These are phyloP conservation scores for Cercospora sp. DNA, from an alignment of 2,329 filamentous ascomycete species.

Conservation along the genomic window DNA sequence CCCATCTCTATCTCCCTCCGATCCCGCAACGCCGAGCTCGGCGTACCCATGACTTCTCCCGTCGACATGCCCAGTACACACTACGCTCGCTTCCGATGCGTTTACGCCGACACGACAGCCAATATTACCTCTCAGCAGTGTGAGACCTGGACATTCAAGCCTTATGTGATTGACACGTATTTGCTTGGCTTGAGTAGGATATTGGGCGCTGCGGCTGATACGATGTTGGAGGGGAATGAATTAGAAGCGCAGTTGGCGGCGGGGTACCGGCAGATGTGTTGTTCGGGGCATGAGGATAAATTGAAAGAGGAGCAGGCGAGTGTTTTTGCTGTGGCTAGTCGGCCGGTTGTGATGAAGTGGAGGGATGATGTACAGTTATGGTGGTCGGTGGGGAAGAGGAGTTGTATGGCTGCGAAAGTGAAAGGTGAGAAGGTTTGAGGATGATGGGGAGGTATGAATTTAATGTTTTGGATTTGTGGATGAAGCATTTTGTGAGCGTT, in stretches of 20 bases:
- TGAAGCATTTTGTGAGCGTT: background rate
- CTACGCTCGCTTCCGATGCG: slow-evolving; percentile 21
- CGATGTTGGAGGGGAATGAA: slow-evolving; percentile 4
- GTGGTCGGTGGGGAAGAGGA: slow-evolving; percentile 9
- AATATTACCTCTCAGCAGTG: slow-evolving; percentile 8
- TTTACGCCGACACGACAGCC: slow-evolving; percentile 8
- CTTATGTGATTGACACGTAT: slow-evolving; percentile 22
- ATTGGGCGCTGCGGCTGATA: slow-evolving; percentile 14
- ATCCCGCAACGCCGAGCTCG: slow-evolving; percentile 6
- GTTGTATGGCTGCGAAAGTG: background rate
- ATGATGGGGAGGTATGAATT: background rate
- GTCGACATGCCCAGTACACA: slow-evolving; percentile 17
- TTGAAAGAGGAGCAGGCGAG: slow-evolving; percentile 19
- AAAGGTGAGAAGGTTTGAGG: background rate
- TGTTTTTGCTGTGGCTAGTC: slow-evolving; percentile 13
- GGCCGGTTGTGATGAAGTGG: slow-evolving; percentile 18
- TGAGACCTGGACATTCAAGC: slow-evolving; percentile 23
- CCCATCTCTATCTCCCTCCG: slow-evolving; percentile 19
- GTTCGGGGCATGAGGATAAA: slow-evolving; percentile 18
- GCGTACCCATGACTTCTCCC: slow-evolving; percentile 11
- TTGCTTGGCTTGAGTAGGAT: slow-evolving; percentile 15
- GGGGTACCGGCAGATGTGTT: slow-evolving; percentile 19
- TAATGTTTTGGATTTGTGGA: background rate
- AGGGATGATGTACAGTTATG: slow-evolving; percentile 12
- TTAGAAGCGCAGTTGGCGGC: slow-evolving; percentile 14